These are phyloP conservation scores for Xerocomus brunneocitrinus DNA, from an alignment of 768 basidiomycete genomes.

Conservation along the genomic window DNA sequence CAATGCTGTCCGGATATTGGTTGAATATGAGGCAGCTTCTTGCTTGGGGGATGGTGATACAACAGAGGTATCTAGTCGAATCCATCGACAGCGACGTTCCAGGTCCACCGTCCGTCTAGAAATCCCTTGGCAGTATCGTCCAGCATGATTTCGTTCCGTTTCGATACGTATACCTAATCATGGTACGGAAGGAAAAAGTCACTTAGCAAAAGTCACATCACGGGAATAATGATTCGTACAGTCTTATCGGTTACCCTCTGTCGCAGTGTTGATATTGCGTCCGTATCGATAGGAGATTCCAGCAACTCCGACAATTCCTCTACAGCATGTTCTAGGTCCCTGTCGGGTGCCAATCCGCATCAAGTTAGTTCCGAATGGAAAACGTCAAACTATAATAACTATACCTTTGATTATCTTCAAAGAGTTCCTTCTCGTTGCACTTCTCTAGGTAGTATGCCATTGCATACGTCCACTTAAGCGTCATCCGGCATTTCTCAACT, in stretches of 20 bases:
- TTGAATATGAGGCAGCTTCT: not conserved
- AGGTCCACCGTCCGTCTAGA: conserved; percentile 78
- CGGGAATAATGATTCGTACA: conserved; percentile 38
- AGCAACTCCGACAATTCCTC: conserved; percentile 92
- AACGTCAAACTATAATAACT: conserved; percentile 13
- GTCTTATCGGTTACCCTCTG: conserved; percentile 97
- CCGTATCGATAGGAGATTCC: conserved; percentile 86
- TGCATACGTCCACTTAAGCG: conserved; percentile 98
- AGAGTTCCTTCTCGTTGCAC: conserved; percentile 90
- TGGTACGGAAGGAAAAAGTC: not conserved
- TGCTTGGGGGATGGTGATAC: not conserved
- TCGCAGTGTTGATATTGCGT: conserved; percentile 72
- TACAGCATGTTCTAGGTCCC: conserved; percentile 91
- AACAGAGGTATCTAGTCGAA: conserved; percentile 44
- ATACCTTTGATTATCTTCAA: conserved; percentile 94
- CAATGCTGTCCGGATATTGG: not conserved
- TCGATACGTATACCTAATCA: conserved; percentile 84
- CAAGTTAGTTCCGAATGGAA: not conserved
- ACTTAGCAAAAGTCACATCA: not conserved
- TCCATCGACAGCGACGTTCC: conserved; percentile 71
- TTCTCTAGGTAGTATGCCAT: conserved; percentile 96
- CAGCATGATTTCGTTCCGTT: conserved; percentile 90
- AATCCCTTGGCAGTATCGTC: conserved; percentile 93
- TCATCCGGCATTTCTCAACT: conserved; percentile 84
- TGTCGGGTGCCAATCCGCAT: conserved; percentile 22